Evolutionary conservation across 2,329 filamentous ascomycete species (phyloP).

Genomic region (Verticillium zaregamsianum): DNA sequence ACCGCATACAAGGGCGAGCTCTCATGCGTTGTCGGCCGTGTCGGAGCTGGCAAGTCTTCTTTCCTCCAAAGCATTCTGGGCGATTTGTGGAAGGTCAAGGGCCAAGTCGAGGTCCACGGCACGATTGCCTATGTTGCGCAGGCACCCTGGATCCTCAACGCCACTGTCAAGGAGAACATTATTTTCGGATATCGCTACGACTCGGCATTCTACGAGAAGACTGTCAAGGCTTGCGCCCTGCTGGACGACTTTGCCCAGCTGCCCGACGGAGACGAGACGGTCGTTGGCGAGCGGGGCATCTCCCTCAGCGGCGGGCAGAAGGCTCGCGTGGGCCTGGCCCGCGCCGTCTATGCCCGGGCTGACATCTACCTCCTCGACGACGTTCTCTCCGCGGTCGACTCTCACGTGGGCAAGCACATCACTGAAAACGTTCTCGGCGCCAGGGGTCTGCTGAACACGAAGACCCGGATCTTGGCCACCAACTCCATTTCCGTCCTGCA

Average conservation of each 20-base stretch:
- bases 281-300: conserved; percentile 95
- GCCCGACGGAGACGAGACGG: conserved; percentile 92
- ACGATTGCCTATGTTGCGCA: conserved; percentile 89
- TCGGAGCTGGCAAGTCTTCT: conserved; percentile 94
- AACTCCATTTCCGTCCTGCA: conserved; percentile 90
- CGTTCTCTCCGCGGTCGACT: conserved; percentile 93
- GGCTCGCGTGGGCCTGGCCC: conserved; percentile 83
- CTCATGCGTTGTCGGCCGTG: conserved; percentile 86
- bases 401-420: conserved; percentile 91
- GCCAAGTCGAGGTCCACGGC: conserved; percentile 78
- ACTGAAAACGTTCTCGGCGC: conserved; percentile 91
- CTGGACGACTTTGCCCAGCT: conserved; percentile 86
- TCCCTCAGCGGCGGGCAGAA: conserved; percentile 96
- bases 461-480: conserved; percentile 89
- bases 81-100: conserved; percentile 85
- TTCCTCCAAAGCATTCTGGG: conserved; percentile 84
- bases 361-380: conserved; percentile 95
- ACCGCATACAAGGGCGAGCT: conserved; percentile 89
- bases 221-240: conserved; percentile 85
- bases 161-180: conserved; percentile 94
- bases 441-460: conserved; percentile 74
- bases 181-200: conserved; percentile 94
- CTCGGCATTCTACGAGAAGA: conserved; percentile 88
- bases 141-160: conserved; percentile 95
- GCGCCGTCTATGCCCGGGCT: conserved; percentile 94